phyloP scores from a whole-genome alignment of 176 grass and related monocot genomes.

The Triticum dicoccoides region DNA sequence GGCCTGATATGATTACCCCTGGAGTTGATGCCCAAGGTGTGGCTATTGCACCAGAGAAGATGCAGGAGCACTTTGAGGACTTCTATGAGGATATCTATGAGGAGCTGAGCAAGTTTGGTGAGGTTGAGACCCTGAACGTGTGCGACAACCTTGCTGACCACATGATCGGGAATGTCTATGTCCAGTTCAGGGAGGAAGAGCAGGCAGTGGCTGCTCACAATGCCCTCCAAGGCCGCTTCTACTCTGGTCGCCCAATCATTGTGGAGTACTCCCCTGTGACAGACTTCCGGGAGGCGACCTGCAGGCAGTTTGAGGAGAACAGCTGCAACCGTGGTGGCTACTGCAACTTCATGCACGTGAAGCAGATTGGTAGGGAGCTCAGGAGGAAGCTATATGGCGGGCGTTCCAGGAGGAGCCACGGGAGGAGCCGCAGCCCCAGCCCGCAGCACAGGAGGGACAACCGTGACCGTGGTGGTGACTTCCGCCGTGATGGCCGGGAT shows the following conservation, averaged over 20 bases:
- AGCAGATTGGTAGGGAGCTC: slow-evolving; percentile 58
- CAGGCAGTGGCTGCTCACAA: slow-evolving; percentile 45
- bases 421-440: slow-evolving; percentile 53
- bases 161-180: slow-evolving; percentile 68
- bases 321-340: slow-evolving; percentile 65
- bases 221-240: slow-evolving; percentile 51
- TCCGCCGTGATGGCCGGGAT: slow-evolving; percentile 23
- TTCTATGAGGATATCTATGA: slow-evolving; percentile 61
- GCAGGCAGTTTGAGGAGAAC: slow-evolving; percentile 62
- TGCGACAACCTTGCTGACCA: slow-evolving; percentile 63
- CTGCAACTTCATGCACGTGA: slow-evolving; percentile 69
- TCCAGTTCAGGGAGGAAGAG: slow-evolving; percentile 64
- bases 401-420: slow-evolving; percentile 35
- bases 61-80: slow-evolving; percentile 70
- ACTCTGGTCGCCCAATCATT: slow-evolving; percentile 54
- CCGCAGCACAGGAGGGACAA: slow-evolving; percentile 48
- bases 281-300: slow-evolving; percentile 58
- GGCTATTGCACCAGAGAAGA: slow-evolving; percentile 51
- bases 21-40: slow-evolving; percentile 54
- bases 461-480: slow-evolving; percentile 40
- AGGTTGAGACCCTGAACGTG: slow-evolving; percentile 59
- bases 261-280: slow-evolving; percentile 60
- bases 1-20: slow-evolving; percentile 64
- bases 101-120: slow-evolving; percentile 58
- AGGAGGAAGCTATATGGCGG: slow-evolving; percentile 58